Conservation (phyloP, 331 rosid species). For the Pyrus hybrid region DNA sequence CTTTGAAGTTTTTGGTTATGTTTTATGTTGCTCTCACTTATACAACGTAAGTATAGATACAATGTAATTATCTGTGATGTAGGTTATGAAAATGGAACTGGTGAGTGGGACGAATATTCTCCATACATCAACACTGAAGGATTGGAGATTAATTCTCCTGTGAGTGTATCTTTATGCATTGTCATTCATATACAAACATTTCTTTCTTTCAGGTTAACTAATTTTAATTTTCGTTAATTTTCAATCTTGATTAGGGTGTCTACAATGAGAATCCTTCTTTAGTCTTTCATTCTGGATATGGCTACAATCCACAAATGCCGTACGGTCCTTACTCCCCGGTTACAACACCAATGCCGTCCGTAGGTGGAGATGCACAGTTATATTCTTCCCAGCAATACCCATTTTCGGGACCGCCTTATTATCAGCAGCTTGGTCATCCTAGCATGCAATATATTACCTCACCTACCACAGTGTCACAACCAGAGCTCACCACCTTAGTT, state of each 20-base stretch:
- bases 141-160: conserved; percentile 68
- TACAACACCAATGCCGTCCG: conserved; percentile 76
- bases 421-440: conserved; percentile 59
- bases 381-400: conserved; percentile 75
- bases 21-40: not conserved
- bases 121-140: conserved; percentile 65
- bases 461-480: conserved; percentile 58
- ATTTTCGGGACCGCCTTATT: conserved; percentile 66
- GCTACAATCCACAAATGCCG: conserved; percentile 80
- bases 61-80: conserved; percentile 10
- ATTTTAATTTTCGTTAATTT: not conserved
- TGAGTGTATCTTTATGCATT: conserved; percentile 30
- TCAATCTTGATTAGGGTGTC: conserved; percentile 44
- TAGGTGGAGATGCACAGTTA: conserved; percentile 65
- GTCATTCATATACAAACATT: not conserved
- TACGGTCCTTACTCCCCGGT: conserved; percentile 85
- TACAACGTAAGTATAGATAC: not conserved
- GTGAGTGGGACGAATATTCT: conserved; percentile 81
- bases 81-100: conserved; percentile 62
- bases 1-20: not conserved
- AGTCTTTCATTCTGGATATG: conserved; percentile 79
- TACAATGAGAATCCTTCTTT: conserved; percentile 80
- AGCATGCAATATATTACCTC: conserved; percentile 61
- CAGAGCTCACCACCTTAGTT: conserved; percentile 62
- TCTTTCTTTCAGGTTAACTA: not conserved